A percentile compares a stretch with the other conserved stretches of the same genome.
These are phyloP conservation scores for Erodium trifolium DNA, from an alignment of 441 rosid species.

Conservation along the genomic window DNA sequence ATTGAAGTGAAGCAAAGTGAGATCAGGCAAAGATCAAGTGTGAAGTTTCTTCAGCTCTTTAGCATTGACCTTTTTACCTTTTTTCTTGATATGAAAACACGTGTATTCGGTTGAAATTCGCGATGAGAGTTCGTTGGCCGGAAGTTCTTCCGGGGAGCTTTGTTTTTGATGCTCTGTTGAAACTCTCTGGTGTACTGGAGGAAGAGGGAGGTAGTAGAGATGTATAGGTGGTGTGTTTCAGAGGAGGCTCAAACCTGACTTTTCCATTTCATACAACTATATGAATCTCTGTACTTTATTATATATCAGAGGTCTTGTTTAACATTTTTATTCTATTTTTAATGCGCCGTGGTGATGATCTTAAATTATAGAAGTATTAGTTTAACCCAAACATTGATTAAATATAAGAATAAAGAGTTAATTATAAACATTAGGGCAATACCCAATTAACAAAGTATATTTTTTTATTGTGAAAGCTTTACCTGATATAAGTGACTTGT, in stretches of 20 bases:
- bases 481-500: too few relatives aligned
- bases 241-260: background rate
- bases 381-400: too few relatives aligned
- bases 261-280: background rate
- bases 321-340: too few relatives aligned
- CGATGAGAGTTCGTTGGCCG: background rate
- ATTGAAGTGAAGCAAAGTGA: background rate
- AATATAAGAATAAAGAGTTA: too few relatives aligned
- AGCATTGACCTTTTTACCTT: background rate
- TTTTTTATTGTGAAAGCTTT: too few relatives aligned
- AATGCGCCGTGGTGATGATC: too few relatives aligned
- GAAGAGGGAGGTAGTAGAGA: background rate
- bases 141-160: slow-evolving; percentile 18
- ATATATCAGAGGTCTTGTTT: too few relatives aligned
- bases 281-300: too few relatives aligned
- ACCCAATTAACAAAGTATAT: too few relatives aligned
- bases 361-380: too few relatives aligned
- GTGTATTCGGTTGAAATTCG: slow-evolving; percentile 6
- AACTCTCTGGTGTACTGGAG: background rate
- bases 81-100: background rate
- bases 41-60: background rate
- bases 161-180: slow-evolving; percentile 18
- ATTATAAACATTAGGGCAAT: too few relatives aligned
- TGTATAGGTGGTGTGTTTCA: background rate
- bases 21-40: background rate